A percentile compares a stretch with the other conserved stretches of the same genome.
These are phyloP conservation scores for Roridomyces roridus DNA, from an alignment of 768 basidiomycete species.

Conservation along the genomic window DNA sequence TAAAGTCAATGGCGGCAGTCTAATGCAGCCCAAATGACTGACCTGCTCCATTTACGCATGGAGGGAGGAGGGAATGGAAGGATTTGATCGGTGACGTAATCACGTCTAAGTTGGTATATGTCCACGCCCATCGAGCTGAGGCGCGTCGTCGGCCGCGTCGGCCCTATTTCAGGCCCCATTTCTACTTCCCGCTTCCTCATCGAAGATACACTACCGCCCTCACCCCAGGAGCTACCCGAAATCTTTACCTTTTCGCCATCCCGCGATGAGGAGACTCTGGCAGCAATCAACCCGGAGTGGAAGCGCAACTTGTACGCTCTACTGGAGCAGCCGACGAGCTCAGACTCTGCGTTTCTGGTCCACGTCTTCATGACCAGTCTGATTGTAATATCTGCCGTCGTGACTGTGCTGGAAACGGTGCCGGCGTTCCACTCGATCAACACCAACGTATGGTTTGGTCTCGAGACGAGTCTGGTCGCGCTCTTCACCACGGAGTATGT, in stretches of 20 bases:
- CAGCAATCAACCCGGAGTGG: constrained; percentile 56
- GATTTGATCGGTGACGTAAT: neutral
- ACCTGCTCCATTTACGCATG: no score
- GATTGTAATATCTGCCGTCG: constrained; percentile 75
- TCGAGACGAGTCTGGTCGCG: constrained; percentile 81
- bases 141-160: constrained; percentile 31
- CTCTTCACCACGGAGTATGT: constrained; percentile 89
- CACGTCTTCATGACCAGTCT: constrained; percentile 74
- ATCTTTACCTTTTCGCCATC: constrained; percentile 43
- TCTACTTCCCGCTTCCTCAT: constrained; percentile 45
- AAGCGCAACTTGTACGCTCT: constrained; percentile 71
- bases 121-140: constrained; percentile 34
- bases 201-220: constrained; percentile 42
- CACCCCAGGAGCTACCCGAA: constrained; percentile 44
- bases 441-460: constrained; percentile 80
- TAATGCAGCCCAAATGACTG: no score
- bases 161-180: no score
- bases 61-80: no score
- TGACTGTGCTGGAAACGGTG: constrained; percentile 83
- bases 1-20: no score
- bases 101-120: neutral
- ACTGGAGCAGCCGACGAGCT: constrained; percentile 82
- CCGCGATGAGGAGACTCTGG: constrained; percentile 41
- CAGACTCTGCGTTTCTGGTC: constrained; percentile 74
- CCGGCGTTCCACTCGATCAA: constrained; percentile 76